Conservation (phyloP, 306 rosid species). For the Inga laurina region DNA sequence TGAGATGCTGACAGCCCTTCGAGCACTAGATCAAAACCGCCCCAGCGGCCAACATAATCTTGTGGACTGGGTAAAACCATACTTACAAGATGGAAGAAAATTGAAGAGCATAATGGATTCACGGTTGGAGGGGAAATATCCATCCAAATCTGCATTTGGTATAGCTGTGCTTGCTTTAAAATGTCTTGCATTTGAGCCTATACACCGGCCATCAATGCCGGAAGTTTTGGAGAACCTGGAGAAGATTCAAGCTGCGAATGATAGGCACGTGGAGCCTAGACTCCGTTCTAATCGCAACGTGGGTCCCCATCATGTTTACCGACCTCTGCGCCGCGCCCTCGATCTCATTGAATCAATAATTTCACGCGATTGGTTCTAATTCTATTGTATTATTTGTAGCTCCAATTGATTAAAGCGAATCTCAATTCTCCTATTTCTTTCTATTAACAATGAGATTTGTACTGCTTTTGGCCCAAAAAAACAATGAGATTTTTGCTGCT, state of each 20-base stretch:
- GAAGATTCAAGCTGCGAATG: slow-evolving; percentile 57
- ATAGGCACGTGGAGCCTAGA: slow-evolving; percentile 28
- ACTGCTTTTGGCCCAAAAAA: neutral
- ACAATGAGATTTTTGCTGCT: neutral
- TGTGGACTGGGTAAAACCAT: slow-evolving; percentile 82
- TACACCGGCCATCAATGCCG: slow-evolving; percentile 82
- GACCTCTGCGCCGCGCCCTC: neutral
- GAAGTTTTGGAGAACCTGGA: slow-evolving; percentile 72
- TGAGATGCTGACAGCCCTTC: slow-evolving; percentile 74
- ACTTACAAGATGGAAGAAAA: slow-evolving; percentile 65
- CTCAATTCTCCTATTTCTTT: neutral
- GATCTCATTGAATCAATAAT: neutral
- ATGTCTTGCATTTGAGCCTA: slow-evolving; percentile 82
- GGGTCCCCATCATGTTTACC: neutral
- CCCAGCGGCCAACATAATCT: slow-evolving; percentile 68
- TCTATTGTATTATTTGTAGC: neutral
- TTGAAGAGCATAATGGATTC: slow-evolving; percentile 75
- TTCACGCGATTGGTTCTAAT: neutral
- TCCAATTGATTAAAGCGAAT: neutral
- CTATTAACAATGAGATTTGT: neutral
- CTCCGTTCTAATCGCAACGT: neutral
- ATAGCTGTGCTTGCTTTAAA: slow-evolving; percentile 72
- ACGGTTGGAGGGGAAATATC: slow-evolving; percentile 69
- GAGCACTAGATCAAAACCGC: slow-evolving; percentile 76
- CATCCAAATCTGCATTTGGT: slow-evolving; percentile 76